Evolutionary conservation across 805 yeast genomes (phyloP).

Genomic region (Lachancea cidri): DNA sequence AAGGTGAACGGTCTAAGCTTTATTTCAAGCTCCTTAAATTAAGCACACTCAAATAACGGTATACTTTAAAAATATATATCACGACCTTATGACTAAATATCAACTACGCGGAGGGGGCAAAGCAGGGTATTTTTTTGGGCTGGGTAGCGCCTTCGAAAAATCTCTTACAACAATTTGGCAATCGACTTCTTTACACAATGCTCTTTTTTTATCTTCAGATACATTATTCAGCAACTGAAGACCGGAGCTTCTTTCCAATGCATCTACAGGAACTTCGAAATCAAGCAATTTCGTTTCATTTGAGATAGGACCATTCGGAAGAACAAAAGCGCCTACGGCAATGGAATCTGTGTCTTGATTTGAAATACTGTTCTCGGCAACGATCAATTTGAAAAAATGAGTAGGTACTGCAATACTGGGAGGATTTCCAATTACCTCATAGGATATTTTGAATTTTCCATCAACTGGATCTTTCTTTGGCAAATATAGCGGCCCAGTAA

Average conservation of each 20-base stretch:
- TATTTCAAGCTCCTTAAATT: too few relatives aligned
- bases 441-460: slow-evolving; percentile 78
- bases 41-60: too few relatives aligned
- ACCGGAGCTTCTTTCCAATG: slow-evolving; percentile 84
- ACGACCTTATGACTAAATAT: not conserved
- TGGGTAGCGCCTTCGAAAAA: slow-evolving; percentile 41
- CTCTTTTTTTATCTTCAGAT: slow-evolving; percentile 50
- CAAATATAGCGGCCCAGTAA: slow-evolving; percentile 90
- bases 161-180: slow-evolving; percentile 83
- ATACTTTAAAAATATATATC: not conserved
- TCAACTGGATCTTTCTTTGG: slow-evolving; percentile 70
- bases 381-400: slow-evolving; percentile 86
- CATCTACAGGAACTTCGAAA: slow-evolving; percentile 86
- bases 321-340: slow-evolving; percentile 86
- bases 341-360: slow-evolving; percentile 35
- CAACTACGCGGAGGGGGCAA: slow-evolving; percentile 6
- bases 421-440: slow-evolving; percentile 94
- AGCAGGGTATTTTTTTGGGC: slow-evolving; percentile 2
- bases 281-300: slow-evolving; percentile 64
- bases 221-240: slow-evolving; percentile 70
- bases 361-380: slow-evolving; percentile 62
- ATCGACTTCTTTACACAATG: slow-evolving; percentile 71
- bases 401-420: slow-evolving; percentile 97
- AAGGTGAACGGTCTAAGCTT: not conserved
- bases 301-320: slow-evolving; percentile 80